Conservation (phyloP, 768 basidiomycete genomes). For the Trametes cinnabarina region DNA sequence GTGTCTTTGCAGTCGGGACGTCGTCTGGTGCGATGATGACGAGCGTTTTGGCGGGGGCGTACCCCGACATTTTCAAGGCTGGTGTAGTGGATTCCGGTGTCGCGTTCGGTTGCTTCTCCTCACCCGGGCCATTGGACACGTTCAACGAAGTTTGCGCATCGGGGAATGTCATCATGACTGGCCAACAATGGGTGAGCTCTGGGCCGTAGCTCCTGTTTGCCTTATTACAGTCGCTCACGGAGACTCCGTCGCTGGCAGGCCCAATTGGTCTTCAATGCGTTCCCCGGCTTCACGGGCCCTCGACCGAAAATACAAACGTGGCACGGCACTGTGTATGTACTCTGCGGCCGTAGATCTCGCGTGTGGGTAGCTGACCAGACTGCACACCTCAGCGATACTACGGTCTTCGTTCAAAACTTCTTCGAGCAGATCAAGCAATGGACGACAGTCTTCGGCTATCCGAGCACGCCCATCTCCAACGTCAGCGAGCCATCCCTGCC, state of each 20-base stretch:
- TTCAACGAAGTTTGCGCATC: conserved; percentile 50
- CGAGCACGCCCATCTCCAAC: conserved; percentile 37
- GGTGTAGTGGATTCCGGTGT: conserved; percentile 52
- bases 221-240: background rate
- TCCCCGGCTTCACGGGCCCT: conserved; percentile 51
- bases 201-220: background rate
- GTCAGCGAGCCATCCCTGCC: conserved; percentile 41
- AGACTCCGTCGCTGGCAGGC: conserved; percentile 30
- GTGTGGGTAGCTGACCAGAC: background rate
- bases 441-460: conserved; percentile 52
- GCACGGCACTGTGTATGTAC: conserved; percentile 46
- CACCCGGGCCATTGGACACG: conserved; percentile 31
- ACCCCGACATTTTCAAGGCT: conserved; percentile 53
- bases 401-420: conserved; percentile 50
- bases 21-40: conserved; percentile 63
- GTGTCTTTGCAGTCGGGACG: conserved; percentile 51
- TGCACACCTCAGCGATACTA: conserved; percentile 43
- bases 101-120: conserved; percentile 53
- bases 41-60: conserved; percentile 51
- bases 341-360: background rate
- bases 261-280: conserved; percentile 44
- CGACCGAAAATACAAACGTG: conserved; percentile 52
- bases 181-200: conserved; percentile 40
- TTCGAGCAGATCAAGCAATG: conserved; percentile 53
- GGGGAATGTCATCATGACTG: conserved; percentile 43